Conservation (phyloP, 2,329 filamentous ascomycete species). For the Pestalotiopsis sp. region DNA sequence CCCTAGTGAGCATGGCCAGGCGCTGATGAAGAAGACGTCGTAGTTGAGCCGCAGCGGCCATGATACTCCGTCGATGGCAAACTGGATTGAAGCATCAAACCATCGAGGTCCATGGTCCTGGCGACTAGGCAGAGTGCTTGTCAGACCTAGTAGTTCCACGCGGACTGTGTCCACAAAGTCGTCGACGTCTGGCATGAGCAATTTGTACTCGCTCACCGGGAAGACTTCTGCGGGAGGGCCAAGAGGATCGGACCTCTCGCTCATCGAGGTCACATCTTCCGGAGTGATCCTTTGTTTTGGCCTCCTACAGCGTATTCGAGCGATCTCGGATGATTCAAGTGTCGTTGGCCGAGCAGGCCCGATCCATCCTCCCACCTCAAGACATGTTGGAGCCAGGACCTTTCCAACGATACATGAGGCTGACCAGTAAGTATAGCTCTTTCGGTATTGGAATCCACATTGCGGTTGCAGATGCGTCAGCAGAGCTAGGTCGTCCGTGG, state of each 20-base stretch:
- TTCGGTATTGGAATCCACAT: slow-evolving; percentile 76
- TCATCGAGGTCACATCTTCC: slow-evolving; percentile 68
- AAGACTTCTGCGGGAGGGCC: slow-evolving; percentile 65
- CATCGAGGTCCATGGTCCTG: slow-evolving; percentile 41
- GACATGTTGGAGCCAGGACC: slow-evolving; percentile 73
- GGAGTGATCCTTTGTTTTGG: slow-evolving; percentile 59
- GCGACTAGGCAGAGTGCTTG: slow-evolving; percentile 39
- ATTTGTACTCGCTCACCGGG: slow-evolving; percentile 69
- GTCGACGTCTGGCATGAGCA: slow-evolving; percentile 60
- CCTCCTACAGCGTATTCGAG: slow-evolving; percentile 64
- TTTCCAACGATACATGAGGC: slow-evolving; percentile 74
- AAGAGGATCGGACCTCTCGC: slow-evolving; percentile 68
- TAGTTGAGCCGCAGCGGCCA: slow-evolving; percentile 67
- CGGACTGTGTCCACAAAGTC: slow-evolving; percentile 67
- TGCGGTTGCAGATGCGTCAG: slow-evolving; percentile 70
- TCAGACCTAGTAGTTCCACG: slow-evolving; percentile 69
- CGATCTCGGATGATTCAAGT: slow-evolving; percentile 70
- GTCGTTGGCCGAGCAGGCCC: slow-evolving; percentile 71
- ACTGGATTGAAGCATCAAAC: slow-evolving; percentile 65
- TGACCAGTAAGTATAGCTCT: slow-evolving; percentile 77
- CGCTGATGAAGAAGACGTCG: slow-evolving; percentile 68
- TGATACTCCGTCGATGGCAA: slow-evolving; percentile 64
- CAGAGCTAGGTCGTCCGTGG: slow-evolving; percentile 66
- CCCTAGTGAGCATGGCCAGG: slow-evolving; percentile 65
- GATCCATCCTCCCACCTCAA: slow-evolving; percentile 73